Percentiles rank a stretch among this genome's conserved stretches.
phyloP scores from a whole-genome alignment of 495 filamentous ascomycete species.

The Xylaria scruposa region DNA sequence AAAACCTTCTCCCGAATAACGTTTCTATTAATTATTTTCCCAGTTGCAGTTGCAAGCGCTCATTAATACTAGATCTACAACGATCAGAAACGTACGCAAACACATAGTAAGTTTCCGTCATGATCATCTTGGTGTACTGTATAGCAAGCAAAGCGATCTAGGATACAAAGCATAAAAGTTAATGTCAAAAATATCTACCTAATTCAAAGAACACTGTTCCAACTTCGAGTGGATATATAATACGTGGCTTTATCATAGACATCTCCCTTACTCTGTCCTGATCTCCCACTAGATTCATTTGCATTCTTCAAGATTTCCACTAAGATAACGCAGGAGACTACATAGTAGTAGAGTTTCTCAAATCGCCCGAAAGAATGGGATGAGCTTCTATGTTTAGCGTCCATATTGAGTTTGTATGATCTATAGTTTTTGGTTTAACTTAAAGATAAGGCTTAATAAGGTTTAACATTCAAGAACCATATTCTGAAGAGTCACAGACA shows the following conservation, averaged over 20 bases:
- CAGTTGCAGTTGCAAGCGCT: neutral
- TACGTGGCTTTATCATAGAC: neutral
- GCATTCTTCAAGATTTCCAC: neutral
- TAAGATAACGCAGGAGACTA: neutral
- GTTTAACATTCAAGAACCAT: neutral
- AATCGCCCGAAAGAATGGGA: neutral
- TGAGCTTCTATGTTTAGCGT: neutral
- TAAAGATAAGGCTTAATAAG: neutral
- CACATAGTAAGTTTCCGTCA: neutral
- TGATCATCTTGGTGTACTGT: neutral
- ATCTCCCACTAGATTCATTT: neutral
- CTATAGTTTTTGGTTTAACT: neutral
- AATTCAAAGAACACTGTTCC: neutral
- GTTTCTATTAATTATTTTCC: neutral
- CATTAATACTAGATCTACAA: neutral
- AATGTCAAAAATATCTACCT: neutral
- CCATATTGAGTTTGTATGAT: neutral
- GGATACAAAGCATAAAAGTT: neutral
- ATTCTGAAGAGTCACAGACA: neutral
- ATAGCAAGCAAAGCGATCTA: neutral
- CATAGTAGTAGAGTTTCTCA: neutral
- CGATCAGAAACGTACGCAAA: neutral
- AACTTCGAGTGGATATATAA: neutral
- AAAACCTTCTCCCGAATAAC: neutral
- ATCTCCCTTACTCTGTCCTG: neutral